Evolutionary conservation across 441 rosid species (phyloP).

Genomic region (Gossypium armourianum): DNA sequence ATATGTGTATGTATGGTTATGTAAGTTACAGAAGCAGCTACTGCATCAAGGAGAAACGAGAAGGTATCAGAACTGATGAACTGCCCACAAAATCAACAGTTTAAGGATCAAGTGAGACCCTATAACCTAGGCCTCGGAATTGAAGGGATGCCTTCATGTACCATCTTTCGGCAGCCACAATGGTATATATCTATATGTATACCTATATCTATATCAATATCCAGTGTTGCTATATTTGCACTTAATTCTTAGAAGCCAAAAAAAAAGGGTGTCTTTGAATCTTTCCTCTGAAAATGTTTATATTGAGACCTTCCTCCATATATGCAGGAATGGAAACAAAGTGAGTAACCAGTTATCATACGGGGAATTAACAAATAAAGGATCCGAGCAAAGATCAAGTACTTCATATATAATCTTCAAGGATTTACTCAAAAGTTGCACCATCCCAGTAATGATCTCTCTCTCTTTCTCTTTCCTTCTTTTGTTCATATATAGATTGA

Average conservation of each 20-base stretch:
- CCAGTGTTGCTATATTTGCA: too few relatives aligned
- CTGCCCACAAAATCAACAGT: slow-evolving; percentile 16
- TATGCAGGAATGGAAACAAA: slow-evolving; percentile 24
- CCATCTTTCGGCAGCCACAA: background rate
- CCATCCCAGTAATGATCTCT: slow-evolving; percentile 11
- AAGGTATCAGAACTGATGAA: background rate
- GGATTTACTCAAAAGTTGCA: slow-evolving; percentile 31
- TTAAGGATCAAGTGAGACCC: background rate
- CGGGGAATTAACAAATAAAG: slow-evolving; percentile 18
- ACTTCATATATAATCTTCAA: slow-evolving; percentile 33
- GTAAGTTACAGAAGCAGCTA: slow-evolving; percentile 26
- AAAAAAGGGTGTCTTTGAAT: too few relatives aligned
- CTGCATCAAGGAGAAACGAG: slow-evolving; percentile 19
- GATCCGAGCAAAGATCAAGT: slow-evolving; percentile 16
- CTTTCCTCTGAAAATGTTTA: background rate
- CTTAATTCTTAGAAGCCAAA: too few relatives aligned
- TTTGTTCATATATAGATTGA: background rate
- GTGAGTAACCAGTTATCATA: slow-evolving; percentile 14
- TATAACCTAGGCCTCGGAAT: slow-evolving; percentile 10
- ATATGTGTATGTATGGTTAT: background rate
- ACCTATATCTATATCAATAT: background rate
- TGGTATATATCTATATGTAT: background rate
- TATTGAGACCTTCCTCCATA: background rate
- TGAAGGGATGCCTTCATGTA: background rate
- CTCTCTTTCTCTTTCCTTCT: background rate